Percentiles rank a stretch among this genome's conserved stretches.
Conservation (phyloP, 2,329 filamentous ascomycete species). For the Emmonsia crescens region DNA sequence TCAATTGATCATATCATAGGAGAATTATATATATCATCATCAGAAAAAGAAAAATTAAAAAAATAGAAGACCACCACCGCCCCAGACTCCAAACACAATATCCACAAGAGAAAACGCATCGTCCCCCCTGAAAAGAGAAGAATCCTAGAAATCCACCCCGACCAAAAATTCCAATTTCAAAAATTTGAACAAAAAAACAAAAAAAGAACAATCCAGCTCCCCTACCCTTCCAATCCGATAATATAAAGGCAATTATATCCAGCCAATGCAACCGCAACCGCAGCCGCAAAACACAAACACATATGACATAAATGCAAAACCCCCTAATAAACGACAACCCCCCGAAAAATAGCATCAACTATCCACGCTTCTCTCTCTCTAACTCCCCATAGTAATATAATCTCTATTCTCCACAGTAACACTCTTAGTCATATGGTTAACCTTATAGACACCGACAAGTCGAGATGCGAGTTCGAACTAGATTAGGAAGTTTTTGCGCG, state of each 20-base stretch:
- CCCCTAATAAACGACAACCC: background rate
- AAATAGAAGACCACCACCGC: background rate
- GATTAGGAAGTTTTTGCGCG: background rate
- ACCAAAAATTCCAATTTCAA: background rate
- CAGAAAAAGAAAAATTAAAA: too few species aligned
- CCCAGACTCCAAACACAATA: background rate
- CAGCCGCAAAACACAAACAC: background rate
- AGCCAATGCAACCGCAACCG: background rate
- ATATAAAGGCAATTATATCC: background rate
- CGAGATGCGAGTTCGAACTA: conserved; percentile 87
- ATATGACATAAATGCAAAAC: background rate
- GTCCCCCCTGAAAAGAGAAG: background rate
- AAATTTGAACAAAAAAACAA: background rate
- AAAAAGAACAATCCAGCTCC: background rate
- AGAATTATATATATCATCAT: too few species aligned
- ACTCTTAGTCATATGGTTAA: conserved; percentile 96
- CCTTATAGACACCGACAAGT: conserved; percentile 96
- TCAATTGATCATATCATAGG: too few species aligned
- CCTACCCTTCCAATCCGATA: background rate
- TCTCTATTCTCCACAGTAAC: conserved; percentile 79
- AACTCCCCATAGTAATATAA: conserved; percentile 44
- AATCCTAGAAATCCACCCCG: background rate
- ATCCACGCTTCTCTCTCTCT: background rate
- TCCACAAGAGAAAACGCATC: background rate
- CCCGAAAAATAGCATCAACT: background rate